These are phyloP conservation scores for Petunia hybrid DNA, from an alignment of 305 asterid genomes.

Conservation along the genomic window DNA sequence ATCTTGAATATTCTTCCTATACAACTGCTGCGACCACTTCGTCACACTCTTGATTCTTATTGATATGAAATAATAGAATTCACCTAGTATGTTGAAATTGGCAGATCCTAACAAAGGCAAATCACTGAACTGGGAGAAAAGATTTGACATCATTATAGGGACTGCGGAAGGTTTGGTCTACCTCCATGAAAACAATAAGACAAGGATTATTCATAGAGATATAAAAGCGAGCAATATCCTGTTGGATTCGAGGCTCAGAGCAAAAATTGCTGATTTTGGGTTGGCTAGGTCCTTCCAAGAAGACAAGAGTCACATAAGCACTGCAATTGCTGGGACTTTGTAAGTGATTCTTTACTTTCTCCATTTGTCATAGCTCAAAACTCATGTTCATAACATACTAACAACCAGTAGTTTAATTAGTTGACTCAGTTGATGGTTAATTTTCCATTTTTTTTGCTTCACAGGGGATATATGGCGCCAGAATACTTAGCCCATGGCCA, in stretches of 20 bases:
- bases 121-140: constrained; percentile 49
- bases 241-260: constrained; percentile 45
- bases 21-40: not conserved
- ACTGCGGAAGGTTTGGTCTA: constrained; percentile 50
- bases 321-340: constrained; percentile 55
- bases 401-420: not conserved
- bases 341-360: constrained; percentile 27
- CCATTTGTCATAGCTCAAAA: not conserved
- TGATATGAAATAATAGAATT: not conserved
- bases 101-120: constrained; percentile 48
- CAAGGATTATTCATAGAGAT: constrained; percentile 49
- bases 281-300: constrained; percentile 50
- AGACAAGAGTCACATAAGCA: constrained; percentile 51
- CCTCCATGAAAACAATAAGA: constrained; percentile 47
- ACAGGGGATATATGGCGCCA: constrained; percentile 48
- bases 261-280: constrained; percentile 53
- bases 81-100: not conserved
- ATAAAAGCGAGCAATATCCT: constrained; percentile 52
- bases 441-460: not conserved
- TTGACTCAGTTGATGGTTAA: constrained; percentile 10
- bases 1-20: not conserved
- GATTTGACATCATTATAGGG: constrained; percentile 49
- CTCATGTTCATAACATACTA: not conserved
- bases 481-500: constrained; percentile 43
- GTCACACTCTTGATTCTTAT: not conserved